A percentile compares a stretch with the other conserved stretches of the same genome.
phyloP scores from a whole-genome alignment of 2,329 filamentous ascomycete species.

The Trichoderma sp. region DNA sequence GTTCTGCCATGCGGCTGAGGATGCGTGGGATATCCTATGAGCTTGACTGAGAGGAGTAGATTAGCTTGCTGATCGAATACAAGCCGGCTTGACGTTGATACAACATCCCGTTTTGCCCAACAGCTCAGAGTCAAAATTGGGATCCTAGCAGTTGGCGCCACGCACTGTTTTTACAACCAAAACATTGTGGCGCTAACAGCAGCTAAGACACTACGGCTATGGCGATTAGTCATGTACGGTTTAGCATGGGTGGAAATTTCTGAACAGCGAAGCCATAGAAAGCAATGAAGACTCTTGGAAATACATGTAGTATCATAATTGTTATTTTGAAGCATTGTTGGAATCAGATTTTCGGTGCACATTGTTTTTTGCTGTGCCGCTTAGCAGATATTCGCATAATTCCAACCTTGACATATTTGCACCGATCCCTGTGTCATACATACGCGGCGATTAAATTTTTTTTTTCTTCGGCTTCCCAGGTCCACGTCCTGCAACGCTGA shows the following conservation, averaged over 20 bases:
- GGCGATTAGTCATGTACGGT: background rate
- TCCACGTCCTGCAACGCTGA: background rate
- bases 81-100: constrained; percentile 58
- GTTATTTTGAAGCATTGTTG: background rate
- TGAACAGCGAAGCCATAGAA: background rate
- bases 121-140: constrained; percentile 9
- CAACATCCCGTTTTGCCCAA: constrained; percentile 63
- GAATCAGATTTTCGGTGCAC: background rate
- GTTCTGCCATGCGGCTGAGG: constrained; percentile 97
- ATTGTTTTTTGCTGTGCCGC: background rate
- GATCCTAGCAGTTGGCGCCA: constrained; percentile 8
- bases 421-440: background rate
- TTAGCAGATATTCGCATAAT: background rate
- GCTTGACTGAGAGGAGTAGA: constrained; percentile 7
- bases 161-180: constrained; percentile 21
- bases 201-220: background rate
- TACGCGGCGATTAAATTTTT: background rate
- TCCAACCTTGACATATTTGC: background rate
- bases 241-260: background rate
- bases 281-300: background rate
- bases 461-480: background rate
- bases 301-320: background rate
- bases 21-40: constrained; percentile 92
- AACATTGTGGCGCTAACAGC: constrained; percentile 13
- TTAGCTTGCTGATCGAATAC: constrained; percentile 27